phyloP scores from a whole-genome alignment of 2,329 filamentous ascomycete species.

The Phaeosphaeria sp. region DNA sequence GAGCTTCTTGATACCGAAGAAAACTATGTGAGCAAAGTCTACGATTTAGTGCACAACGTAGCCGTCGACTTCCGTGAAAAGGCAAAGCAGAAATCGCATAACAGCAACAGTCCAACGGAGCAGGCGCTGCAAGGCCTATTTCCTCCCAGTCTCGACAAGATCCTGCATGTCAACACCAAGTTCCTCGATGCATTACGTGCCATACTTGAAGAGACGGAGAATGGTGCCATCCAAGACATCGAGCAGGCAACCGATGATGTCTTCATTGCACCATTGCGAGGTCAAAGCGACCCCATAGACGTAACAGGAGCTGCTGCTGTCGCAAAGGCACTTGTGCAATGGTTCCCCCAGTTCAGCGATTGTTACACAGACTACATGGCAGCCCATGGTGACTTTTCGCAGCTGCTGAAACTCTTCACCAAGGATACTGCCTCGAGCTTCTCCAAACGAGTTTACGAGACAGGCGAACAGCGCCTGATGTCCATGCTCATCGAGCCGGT shows the following conservation, averaged over 20 bases:
- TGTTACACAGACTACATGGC: slow-evolving; percentile 94
- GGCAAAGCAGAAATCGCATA: slow-evolving; percentile 63
- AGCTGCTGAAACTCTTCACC: slow-evolving; percentile 78
- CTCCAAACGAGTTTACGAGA: slow-evolving; percentile 77
- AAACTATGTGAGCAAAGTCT: slow-evolving; percentile 87
- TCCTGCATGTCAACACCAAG: slow-evolving; percentile 78
- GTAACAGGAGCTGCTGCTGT: slow-evolving; percentile 79
- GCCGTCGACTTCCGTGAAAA: slow-evolving; percentile 80
- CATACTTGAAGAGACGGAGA: slow-evolving; percentile 82
- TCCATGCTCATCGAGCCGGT: slow-evolving; percentile 96
- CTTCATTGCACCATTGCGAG: slow-evolving; percentile 42
- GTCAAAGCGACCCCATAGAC: slow-evolving; percentile 61
- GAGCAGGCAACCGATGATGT: slow-evolving; percentile 59
- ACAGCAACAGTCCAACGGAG: slow-evolving; percentile 73
- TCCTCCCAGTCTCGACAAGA: slow-evolving; percentile 78
- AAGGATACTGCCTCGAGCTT: slow-evolving; percentile 81
- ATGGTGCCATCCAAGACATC: slow-evolving; percentile 78
- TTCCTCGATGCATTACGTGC: slow-evolving; percentile 80
- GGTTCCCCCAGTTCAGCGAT: slow-evolving; percentile 90
- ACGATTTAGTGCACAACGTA: slow-evolving; percentile 80
- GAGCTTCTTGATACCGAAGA: slow-evolving; percentile 94
- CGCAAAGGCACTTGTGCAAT: slow-evolving; percentile 82
- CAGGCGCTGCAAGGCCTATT: slow-evolving; percentile 79
- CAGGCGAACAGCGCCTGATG: slow-evolving; percentile 87
- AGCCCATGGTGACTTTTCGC: slow-evolving; percentile 85